Percentiles rank a stretch among this genome's conserved stretches.
These are phyloP conservation scores for Tranzscheliella williamsii DNA, from an alignment of 1,284 basidiomycete genomes.

Conservation along the genomic window DNA sequence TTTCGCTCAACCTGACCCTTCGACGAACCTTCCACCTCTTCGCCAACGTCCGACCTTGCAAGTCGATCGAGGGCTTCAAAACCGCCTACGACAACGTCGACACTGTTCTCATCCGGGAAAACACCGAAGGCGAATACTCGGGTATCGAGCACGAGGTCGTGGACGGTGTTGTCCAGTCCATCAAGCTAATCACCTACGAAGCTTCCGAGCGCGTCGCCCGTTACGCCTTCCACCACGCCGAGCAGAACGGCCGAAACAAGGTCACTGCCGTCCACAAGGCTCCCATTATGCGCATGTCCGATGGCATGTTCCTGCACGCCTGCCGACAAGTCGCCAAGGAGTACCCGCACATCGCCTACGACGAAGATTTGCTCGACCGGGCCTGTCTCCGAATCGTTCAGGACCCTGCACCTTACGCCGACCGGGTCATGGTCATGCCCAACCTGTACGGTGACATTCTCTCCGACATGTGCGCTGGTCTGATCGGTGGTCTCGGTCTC, in stretches of 20 bases:
- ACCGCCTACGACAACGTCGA: slow-evolving; percentile 98
- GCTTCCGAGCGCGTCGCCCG: slow-evolving; percentile 97
- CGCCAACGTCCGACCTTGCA: slow-evolving; percentile 96
- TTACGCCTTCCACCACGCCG: slow-evolving; percentile 97
- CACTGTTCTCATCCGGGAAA: slow-evolving; percentile 97
- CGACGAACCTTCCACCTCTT: slow-evolving; percentile 97
- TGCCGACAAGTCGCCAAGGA: slow-evolving; percentile 96
- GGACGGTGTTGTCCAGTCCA: slow-evolving; percentile 98
- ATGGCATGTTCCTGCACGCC: slow-evolving; percentile 98
- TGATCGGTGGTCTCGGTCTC: slow-evolving; percentile 95
- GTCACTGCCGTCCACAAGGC: slow-evolving; percentile 99
- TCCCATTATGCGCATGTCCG: slow-evolving; percentile 99
- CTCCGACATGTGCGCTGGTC: slow-evolving; percentile 97
- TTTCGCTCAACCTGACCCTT: slow-evolving; percentile 94
- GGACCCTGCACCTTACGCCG: slow-evolving; percentile 89
- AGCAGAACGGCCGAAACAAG: slow-evolving; percentile 80
- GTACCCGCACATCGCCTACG: slow-evolving; percentile 88
- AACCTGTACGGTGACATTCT: slow-evolving; percentile 97
- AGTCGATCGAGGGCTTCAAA: slow-evolving; percentile 94
- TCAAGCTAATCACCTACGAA: slow-evolving; percentile 99
- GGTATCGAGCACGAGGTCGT: slow-evolving; percentile 98
- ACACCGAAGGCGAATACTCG: slow-evolving; percentile 99
- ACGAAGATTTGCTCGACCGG: slow-evolving; percentile 96
- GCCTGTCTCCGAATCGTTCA: slow-evolving; percentile 81
- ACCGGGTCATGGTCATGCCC: slow-evolving; percentile 99